phyloP scores from a whole-genome alignment of 176 grass and related monocot genomes.

The Alloteropsis semialata region DNA sequence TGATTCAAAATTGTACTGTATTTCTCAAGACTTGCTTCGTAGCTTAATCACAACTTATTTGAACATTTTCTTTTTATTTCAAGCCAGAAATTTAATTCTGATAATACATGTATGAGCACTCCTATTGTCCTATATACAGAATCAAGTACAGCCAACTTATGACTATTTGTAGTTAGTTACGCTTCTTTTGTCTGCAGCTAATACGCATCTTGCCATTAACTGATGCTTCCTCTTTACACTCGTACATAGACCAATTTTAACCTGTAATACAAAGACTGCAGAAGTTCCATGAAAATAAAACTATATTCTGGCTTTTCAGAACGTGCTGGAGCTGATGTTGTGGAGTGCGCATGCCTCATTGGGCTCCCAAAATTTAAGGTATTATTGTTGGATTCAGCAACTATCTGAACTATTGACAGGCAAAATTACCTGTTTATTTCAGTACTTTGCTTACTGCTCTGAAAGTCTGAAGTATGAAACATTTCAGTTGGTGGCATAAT shows the following conservation, averaged over 20 bases:
- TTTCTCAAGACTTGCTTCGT: background rate
- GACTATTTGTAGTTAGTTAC: background rate
- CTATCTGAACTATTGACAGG: background rate
- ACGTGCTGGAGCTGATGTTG: conserved; percentile 70
- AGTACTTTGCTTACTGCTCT: background rate
- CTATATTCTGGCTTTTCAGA: conserved; percentile 45
- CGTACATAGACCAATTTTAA: background rate
- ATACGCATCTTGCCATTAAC: background rate
- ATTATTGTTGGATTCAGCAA: background rate
- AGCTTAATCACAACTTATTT: background rate
- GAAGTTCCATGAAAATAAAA: background rate
- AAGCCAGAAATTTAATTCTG: conserved; percentile 31
- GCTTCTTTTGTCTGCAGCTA: background rate
- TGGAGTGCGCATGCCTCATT: conserved; percentile 89
- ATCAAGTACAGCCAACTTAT: background rate
- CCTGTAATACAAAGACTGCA: too few species aligned
- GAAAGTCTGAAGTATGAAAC: background rate
- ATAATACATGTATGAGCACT: conserved; percentile 10
- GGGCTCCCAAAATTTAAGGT: conserved; percentile 93
- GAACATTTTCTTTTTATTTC: conserved; percentile 9
- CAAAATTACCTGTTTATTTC: background rate
- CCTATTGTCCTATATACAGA: background rate
- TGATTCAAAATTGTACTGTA: background rate
- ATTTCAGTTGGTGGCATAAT: background rate
- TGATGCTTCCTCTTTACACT: background rate